Evolutionary conservation across 495 filamentous ascomycete genomes (phyloP).

Genomic region (Usnea hakonensis): DNA sequence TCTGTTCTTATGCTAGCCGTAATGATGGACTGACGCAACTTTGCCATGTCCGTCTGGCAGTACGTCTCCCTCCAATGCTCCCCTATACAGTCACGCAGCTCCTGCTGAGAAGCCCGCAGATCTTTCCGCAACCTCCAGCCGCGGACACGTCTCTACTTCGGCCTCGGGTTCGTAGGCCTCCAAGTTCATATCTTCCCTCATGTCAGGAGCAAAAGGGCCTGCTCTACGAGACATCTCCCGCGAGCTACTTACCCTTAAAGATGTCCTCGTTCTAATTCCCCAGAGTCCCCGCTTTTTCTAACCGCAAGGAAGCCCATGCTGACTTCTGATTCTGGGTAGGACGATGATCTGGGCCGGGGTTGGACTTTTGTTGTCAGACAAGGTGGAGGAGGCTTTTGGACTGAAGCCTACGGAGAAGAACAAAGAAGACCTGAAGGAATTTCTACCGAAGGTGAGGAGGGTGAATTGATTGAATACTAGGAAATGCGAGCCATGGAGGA

Average conservation of each 20-base stretch:
- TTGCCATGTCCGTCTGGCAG: conserved; percentile 11
- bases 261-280: too few species aligned
- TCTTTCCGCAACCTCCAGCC: conserved; percentile 54
- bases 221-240: too few species aligned
- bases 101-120: conserved; percentile 26
- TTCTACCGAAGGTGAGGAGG: conserved; percentile 18
- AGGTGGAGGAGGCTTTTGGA: conserved; percentile 54
- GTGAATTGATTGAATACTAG: conserved; percentile 15
- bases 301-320: too few species aligned
- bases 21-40: not conserved
- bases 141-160: conserved; percentile 55
- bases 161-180: too few species aligned
- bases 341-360: conserved; percentile 57
- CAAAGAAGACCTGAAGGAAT: conserved; percentile 43
- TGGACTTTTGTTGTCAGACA: conserved; percentile 50
- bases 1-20: too few species aligned
- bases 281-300: too few species aligned
- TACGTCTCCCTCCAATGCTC: not conserved
- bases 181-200: too few species aligned
- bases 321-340: too few species aligned
- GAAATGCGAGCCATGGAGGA: not conserved
- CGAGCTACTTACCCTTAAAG: too few species aligned
- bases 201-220: too few species aligned
- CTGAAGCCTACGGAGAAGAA: conserved; percentile 56
- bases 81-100: not conserved